Evolutionary conservation across 2,329 filamentous ascomycete species (phyloP).

Genomic region (Ciborinia camelliae): DNA sequence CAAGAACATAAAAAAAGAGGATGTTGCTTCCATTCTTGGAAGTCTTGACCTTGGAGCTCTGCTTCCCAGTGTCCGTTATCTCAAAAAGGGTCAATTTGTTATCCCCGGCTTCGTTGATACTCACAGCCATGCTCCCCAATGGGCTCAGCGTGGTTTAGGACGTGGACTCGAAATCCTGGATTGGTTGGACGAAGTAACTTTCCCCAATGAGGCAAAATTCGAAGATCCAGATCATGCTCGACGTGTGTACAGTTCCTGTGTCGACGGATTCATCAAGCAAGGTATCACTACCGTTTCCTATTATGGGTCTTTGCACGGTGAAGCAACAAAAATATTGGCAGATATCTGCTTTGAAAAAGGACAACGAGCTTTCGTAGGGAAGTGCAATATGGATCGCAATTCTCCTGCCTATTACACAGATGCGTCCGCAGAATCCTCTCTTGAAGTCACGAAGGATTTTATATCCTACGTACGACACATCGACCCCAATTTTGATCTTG

Average conservation of each 20-base stretch:
- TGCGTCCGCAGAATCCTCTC: conserved; percentile 39
- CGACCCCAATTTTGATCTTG: conserved; percentile 44
- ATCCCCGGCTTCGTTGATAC: conserved; percentile 63
- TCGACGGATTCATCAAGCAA: conserved; percentile 74
- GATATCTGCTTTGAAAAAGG: conserved; percentile 73
- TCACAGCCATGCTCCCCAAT: conserved; percentile 64
- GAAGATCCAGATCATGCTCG: conserved; percentile 57
- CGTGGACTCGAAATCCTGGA: conserved; percentile 44
- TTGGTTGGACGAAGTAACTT: conserved; percentile 63
- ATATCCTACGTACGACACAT: conserved; percentile 42
- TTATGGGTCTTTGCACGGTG: conserved; percentile 82
- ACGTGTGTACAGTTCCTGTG: conserved; percentile 70
- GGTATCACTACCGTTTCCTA: conserved; percentile 90
- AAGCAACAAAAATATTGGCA: conserved; percentile 80
- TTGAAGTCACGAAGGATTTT: conserved; percentile 21
- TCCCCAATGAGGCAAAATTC: conserved; percentile 66
- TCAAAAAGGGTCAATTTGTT: conserved; percentile 43
- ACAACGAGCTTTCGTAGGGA: conserved; percentile 82
- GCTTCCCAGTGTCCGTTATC: conserved; percentile 7
- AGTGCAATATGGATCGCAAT: conserved; percentile 67
- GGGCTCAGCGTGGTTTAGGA: conserved; percentile 42
- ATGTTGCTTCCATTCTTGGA: not conserved
- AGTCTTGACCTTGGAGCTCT: not conserved
- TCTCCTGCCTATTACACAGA: conserved; percentile 57
- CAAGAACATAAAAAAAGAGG: conserved; percentile 8